Evolutionary conservation across 1,139 yeast genomes (phyloP), one percentile per base, ranked within the genome.

Genomic region (Saccharomyces hybrid): DNA sequence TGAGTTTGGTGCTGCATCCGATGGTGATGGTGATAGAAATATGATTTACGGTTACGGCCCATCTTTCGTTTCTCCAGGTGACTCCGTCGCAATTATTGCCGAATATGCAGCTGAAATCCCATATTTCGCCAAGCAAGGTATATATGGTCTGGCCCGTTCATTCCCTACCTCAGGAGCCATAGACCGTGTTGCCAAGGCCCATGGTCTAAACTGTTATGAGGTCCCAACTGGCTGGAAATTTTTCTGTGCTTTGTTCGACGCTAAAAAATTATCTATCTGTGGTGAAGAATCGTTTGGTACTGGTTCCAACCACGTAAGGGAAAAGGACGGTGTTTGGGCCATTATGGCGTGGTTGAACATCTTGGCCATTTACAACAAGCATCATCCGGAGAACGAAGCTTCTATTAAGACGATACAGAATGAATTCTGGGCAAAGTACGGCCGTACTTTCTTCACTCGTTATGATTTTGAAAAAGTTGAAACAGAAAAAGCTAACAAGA

Each of bases 151-250:
- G 55, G 99, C 99, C 13, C 82, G 99, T 70, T 88, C 96, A n/a
- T 93, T 93, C 96, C 99, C 99, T 55, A 93, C 99, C 4, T 85
- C 95, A 6, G 90, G 89, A 46, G 99, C 99, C 31, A 80, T 93
- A 64, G 99, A 93, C 67, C 78, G 86, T 56, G 99, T 93, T 32
- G 99, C 96, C 38, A 82, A 83, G 69, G 77, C 77, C 57, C 84
- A 89, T 70, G 85, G 85, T 16, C 76, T 93, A 60, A 74, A 85
- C 52, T 77, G 85, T 59, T 93, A 93, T 72, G 99, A 93, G 73
- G 99, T 93, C 4, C 99, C 99, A 56, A 93, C 99, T 20, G 99
- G 99, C 46, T 93, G 99, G 99, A 93, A 93, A 73, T 93, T 93
- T 70, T 93, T 93, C 80, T 90, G 97, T 72, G 91, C 96, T 5